Conservation (phyloP, 2,329 filamentous ascomycete genomes). For the Aureobasidium zeae region DNA sequence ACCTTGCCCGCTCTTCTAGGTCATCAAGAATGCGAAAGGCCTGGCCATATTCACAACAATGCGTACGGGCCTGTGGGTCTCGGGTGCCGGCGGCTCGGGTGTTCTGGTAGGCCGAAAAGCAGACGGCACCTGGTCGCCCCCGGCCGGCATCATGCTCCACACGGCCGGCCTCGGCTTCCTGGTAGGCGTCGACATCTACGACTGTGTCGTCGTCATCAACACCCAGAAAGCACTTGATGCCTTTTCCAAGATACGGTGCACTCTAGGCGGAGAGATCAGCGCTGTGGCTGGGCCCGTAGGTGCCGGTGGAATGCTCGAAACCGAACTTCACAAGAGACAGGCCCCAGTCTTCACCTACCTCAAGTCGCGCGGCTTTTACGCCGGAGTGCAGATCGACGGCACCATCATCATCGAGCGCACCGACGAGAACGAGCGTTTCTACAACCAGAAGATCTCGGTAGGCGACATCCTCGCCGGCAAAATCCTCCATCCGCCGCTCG, state of each 20-base stretch:
- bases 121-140: slow-evolving; percentile 84
- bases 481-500: slow-evolving; percentile 46
- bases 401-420: slow-evolving; percentile 76
- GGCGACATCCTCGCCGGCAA: slow-evolving; percentile 56
- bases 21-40: slow-evolving; percentile 82
- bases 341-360: slow-evolving; percentile 75
- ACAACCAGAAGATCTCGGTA: slow-evolving; percentile 56
- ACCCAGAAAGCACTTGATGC: slow-evolving; percentile 73
- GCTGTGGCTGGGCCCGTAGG: slow-evolving; percentile 70
- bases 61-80: slow-evolving; percentile 86
- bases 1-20: slow-evolving; percentile 34
- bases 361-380: slow-evolving; percentile 82
- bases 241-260: slow-evolving; percentile 70
- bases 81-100: slow-evolving; percentile 81
- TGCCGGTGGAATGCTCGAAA: slow-evolving; percentile 59
- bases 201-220: slow-evolving; percentile 90
- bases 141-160: slow-evolving; percentile 82
- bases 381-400: slow-evolving; percentile 76
- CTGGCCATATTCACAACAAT: slow-evolving; percentile 93
- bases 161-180: slow-evolving; percentile 83
- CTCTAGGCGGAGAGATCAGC: slow-evolving; percentile 71
- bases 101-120: slow-evolving; percentile 74
- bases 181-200: slow-evolving; percentile 88
- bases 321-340: slow-evolving; percentile 49
- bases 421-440: slow-evolving; percentile 84